Evolutionary conservation across 352 stramenopile species (phyloP).

Genomic region (Globisporangium parvum): DNA sequence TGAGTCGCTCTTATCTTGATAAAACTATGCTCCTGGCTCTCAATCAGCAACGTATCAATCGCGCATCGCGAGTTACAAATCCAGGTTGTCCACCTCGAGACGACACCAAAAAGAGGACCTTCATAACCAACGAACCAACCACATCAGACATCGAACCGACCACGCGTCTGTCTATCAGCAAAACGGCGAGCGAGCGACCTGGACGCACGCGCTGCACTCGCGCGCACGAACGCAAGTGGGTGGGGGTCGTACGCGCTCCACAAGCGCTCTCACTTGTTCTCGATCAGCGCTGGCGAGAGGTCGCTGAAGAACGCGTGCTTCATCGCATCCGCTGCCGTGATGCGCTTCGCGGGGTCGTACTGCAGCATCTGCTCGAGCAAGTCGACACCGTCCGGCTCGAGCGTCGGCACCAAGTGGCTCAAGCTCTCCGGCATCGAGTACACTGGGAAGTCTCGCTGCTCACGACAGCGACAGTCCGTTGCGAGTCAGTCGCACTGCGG

Average conservation of each 20-base stretch:
- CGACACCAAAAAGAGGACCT: too few species aligned
- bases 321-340: conserved; percentile 94
- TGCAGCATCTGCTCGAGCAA: conserved; percentile 89
- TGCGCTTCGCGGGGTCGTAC: conserved; percentile 85
- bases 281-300: conserved; percentile 64
- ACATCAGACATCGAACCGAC: too few species aligned
- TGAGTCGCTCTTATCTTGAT: too few species aligned
- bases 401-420: conserved; percentile 86
- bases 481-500: not conserved
- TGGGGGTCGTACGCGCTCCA: not conserved
- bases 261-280: conserved; percentile 33
- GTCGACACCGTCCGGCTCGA: conserved; percentile 89
- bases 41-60: too few species aligned
- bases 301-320: conserved; percentile 97
- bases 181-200: too few species aligned
- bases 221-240: too few species aligned
- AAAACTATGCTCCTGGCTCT: too few species aligned
- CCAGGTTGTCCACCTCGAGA: too few species aligned
- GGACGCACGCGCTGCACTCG: not conserved
- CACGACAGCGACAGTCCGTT: not conserved
- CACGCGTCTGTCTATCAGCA: too few species aligned
- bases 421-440: conserved; percentile 88
- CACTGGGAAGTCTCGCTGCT: conserved; percentile 87
- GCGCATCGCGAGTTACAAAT: too few species aligned
- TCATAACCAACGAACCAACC: too few species aligned